Conservation (phyloP, 1,284 basidiomycete genomes). For the Pseudozyma sp. region DNA sequence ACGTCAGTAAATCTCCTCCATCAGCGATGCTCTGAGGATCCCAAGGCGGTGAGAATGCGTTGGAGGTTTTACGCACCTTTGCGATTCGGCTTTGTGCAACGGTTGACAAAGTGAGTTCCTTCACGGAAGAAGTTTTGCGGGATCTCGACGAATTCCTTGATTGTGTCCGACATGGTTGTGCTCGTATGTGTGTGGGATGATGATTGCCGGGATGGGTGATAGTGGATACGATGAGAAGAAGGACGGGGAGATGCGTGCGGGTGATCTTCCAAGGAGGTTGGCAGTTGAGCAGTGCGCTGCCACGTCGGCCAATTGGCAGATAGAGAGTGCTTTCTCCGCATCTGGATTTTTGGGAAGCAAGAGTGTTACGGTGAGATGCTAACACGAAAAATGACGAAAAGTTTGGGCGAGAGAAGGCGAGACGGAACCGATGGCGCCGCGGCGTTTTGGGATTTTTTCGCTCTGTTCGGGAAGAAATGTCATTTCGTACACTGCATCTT, state of each 20-base stretch:
- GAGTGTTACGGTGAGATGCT: conserved; percentile 4
- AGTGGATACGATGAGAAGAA: neutral
- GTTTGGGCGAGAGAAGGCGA: neutral
- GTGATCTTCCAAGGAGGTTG: conserved; percentile 9
- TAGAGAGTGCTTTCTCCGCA: conserved; percentile 11
- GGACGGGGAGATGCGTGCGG: too few species aligned
- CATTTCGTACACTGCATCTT: neutral
- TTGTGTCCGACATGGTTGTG: conserved; percentile 81
- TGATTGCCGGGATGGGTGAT: neutral
- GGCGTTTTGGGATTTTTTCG: neutral
- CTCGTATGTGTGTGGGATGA: neutral
- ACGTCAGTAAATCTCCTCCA: neutral
- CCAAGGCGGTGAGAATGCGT: too few species aligned
- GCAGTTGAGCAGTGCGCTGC: conserved; percentile 3
- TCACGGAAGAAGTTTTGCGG: conserved; percentile 92
- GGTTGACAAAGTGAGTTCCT: conserved; percentile 92
- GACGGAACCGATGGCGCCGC: conserved; percentile 6
- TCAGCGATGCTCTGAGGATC: neutral
- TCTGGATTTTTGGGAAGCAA: neutral
- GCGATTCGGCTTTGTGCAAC: conserved; percentile 96
- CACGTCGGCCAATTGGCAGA: conserved; percentile 11
- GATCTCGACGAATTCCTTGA: conserved; percentile 89
- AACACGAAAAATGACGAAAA: too few species aligned
- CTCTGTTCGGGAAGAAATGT: conserved; percentile 10
- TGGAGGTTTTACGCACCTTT: conserved; percentile 76